phyloP scores from a whole-genome alignment of 2,329 filamentous ascomycete species.

The Colletotrichum horii region DNA sequence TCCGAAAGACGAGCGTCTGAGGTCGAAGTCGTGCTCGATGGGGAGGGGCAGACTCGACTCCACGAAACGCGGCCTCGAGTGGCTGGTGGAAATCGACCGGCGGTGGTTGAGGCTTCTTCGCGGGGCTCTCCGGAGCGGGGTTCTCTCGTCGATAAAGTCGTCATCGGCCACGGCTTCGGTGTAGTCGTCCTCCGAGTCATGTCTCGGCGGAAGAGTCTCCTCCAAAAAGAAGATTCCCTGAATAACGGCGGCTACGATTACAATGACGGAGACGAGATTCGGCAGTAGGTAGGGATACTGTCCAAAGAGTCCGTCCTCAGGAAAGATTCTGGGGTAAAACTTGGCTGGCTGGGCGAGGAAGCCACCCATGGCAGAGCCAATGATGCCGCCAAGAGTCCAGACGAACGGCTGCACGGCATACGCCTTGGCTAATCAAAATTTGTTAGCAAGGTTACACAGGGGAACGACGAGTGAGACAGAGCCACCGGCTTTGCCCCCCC shows the following conservation, averaged over 20 bases:
- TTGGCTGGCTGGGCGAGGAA: conserved; percentile 39
- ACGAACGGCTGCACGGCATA: conserved; percentile 42
- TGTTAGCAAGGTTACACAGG: neutral
- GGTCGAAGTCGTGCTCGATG: conserved; percentile 39
- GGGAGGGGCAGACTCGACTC: conserved; percentile 39
- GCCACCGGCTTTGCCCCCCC: too few species aligned
- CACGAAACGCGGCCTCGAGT: conserved; percentile 32
- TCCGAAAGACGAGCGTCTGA: conserved; percentile 43
- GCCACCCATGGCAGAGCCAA: conserved; percentile 41
- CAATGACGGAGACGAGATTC: conserved; percentile 62
- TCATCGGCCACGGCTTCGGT: conserved; percentile 25
- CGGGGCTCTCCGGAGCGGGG: conserved; percentile 28
- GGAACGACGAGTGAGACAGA: neutral
- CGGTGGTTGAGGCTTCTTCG: conserved; percentile 24
- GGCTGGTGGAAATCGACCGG: conserved; percentile 22
- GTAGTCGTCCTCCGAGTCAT: conserved; percentile 17
- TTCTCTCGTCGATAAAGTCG: conserved; percentile 30
- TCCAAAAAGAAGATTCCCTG: conserved; percentile 68
- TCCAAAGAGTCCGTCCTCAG: conserved; percentile 50
- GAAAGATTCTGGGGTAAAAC: conserved; percentile 41
- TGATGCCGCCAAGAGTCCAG: conserved; percentile 40
- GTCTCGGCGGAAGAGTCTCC: conserved; percentile 38
- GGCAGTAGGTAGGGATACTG: conserved; percentile 71
- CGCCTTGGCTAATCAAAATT: conserved; percentile 29
- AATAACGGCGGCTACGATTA: conserved; percentile 69